Conservation (phyloP, 495 filamentous ascomycete genomes). For the Penicillium cinerascens region DNA sequence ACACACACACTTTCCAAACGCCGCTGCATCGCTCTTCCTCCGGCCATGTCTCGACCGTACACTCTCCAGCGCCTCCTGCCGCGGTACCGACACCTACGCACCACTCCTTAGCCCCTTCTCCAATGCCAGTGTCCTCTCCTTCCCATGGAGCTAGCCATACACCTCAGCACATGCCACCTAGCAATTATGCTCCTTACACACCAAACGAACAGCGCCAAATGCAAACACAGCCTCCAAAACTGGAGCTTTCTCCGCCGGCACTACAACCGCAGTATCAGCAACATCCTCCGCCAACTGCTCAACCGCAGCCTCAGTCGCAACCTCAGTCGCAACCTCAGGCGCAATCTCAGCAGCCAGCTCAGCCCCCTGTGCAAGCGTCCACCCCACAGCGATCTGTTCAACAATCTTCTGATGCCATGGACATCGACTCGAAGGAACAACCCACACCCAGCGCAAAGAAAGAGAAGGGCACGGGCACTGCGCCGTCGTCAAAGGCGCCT, state of each 20-base stretch:
- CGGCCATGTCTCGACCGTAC: conserved; percentile 26
- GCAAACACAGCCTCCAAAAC: conserved; percentile 20
- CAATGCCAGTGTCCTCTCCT: conserved; percentile 24
- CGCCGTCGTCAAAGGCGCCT: conserved; percentile 53
- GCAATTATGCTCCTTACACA: conserved; percentile 30
- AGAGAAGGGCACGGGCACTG: conserved; percentile 40
- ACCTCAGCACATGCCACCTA: conserved; percentile 21
- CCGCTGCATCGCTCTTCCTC: conserved; percentile 32
- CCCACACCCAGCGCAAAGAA: conserved; percentile 29
- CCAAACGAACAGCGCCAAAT: conserved; percentile 19
- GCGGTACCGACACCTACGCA: conserved; percentile 24
- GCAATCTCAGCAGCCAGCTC: conserved; percentile 12
- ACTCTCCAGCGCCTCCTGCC: conserved; percentile 28
- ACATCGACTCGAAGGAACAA: conserved; percentile 35
- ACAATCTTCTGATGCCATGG: conserved; percentile 29
- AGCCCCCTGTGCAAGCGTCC: conserved; percentile 13
- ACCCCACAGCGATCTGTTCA: conserved; percentile 16
- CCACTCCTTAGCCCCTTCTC: conserved; percentile 27
- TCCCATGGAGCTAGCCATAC: conserved; percentile 20
- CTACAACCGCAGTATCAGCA: conserved; percentile 19
- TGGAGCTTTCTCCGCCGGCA: conserved; percentile 20
- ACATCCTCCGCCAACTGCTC: conserved; percentile 10
- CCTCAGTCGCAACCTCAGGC: conserved; percentile 11
- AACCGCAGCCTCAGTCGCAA: conserved; percentile 19
- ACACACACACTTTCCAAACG: conserved; percentile 31